A percentile compares a stretch with the other conserved stretches of the same genome.
Conservation (phyloP, 106 monocot genomes). For the Dendrobium officinale region DNA sequence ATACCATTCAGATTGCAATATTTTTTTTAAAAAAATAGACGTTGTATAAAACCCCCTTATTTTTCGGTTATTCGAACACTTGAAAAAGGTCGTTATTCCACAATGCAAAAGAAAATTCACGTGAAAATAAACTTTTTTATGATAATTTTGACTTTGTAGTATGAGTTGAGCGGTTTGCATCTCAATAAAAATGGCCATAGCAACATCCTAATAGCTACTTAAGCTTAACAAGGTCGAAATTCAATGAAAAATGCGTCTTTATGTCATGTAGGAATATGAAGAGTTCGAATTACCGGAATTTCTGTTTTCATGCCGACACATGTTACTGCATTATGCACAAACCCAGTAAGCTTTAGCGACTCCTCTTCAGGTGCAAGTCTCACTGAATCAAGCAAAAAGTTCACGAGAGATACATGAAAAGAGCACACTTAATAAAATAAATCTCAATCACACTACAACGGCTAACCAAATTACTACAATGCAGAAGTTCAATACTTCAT, state of each 20-base stretch:
- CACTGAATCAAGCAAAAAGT: constrained; percentile 42
- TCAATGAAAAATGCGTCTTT: not conserved
- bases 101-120: not conserved
- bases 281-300: constrained; percentile 67
- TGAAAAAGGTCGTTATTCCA: not conserved
- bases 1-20: not conserved
- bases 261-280: not conserved
- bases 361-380: constrained; percentile 97
- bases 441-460: not conserved
- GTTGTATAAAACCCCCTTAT: not conserved
- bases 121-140: not conserved
- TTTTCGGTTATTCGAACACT: not conserved
- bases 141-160: not conserved
- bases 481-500: not conserved
- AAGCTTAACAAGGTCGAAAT: not conserved
- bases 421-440: not conserved
- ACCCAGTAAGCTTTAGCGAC: constrained; percentile 75
- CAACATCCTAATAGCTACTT: not conserved
- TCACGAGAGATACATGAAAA: not conserved
- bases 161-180: not conserved
- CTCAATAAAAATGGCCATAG: not conserved
- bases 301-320: constrained; percentile 86
- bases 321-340: constrained; percentile 92
- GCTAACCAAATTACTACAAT: not conserved
- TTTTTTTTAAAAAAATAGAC: not conserved